These are phyloP conservation scores for Fusarium graminum DNA, from an alignment of 2,329 filamentous ascomycete species.

Conservation along the genomic window DNA sequence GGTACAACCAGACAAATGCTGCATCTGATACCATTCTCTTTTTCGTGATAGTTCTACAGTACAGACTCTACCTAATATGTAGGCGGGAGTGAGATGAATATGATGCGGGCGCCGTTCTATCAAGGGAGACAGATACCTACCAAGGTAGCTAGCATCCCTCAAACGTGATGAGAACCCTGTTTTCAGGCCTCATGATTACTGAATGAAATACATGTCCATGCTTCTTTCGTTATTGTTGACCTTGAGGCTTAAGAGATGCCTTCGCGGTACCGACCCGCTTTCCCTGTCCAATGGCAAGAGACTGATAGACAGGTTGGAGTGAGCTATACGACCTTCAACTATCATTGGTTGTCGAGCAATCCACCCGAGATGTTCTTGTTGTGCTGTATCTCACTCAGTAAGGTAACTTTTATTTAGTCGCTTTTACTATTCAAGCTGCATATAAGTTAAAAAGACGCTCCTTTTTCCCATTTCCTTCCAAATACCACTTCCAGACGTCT, in stretches of 20 bases:
- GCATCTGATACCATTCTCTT: not conserved
- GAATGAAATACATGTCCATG: not conserved
- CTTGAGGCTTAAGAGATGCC: not conserved
- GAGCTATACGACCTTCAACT: not conserved
- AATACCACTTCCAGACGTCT: not conserved
- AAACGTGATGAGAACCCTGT: not conserved
- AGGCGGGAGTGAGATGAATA: not conserved
- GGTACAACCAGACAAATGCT: constrained; percentile 1
- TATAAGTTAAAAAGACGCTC: not conserved
- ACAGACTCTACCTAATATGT: not conserved
- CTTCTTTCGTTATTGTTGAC: not conserved
- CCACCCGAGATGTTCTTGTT: not conserved
- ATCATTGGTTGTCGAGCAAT: not conserved
- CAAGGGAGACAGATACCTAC: not conserved
- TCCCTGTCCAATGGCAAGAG: constrained; percentile 2
- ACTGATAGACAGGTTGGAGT: not conserved
- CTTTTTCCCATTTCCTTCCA: not conserved
- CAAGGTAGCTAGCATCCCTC: not conserved
- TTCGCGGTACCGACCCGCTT: not conserved
- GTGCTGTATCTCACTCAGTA: not conserved
- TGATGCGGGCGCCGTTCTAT: no score
- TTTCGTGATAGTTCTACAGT: not conserved
- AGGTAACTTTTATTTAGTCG: not conserved
- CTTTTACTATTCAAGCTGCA: not conserved
- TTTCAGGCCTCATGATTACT: not conserved